Evolutionary conservation across 2,329 filamentous ascomycete genomes (phyloP), one percentile per base, ranked within the genome.

Genomic region (Fusarium chaquense): DNA sequence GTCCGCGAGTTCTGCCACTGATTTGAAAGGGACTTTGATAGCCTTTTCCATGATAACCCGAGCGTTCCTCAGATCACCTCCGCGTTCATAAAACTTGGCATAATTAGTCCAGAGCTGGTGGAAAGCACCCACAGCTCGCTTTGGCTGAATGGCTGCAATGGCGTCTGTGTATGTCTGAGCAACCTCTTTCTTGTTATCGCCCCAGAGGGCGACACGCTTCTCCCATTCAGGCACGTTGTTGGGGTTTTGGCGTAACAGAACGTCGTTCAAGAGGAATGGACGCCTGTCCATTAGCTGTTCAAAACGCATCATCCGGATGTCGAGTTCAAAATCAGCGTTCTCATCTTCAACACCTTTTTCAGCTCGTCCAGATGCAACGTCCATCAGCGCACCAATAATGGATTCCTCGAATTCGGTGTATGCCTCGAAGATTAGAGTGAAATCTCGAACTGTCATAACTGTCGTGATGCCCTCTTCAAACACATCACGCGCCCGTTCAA

Each of bases 401-500:
- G 94, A 95, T 81, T 99, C 97, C 79, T 99, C 96, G 67, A 98
- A 98, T 80, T 99, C 96, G 33, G 93, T 91, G 76, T 98, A 99
- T 0, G 94, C 92, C 79, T 99, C 96, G 74, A 99, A 99, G 46
- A 98, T 91, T 58, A 98, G 88, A 1, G 94, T 97, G 77, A 99
- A 99, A 81, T 99, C 96, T 58, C 96, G 91, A 45, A 99, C 94
- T 3, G 96, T 99, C 95, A 98, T 98, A 68, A 98, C 97, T 2
- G 95, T 98, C 13, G 93, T 97, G 71, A 98, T 93, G 45, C 93
- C 97, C 80, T 98, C 94, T 80, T 99, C 96, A 71, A 97, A 98
- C 5, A 97, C 86, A 78, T 99, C 96, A 70, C 97, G 86, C 16
- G 96, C 94, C 65, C 91, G 91, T 81, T 98, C 97, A 76, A 98